Conservation (phyloP, 2,329 filamentous ascomycete genomes). For the Colletotrichum liaoningense region DNA sequence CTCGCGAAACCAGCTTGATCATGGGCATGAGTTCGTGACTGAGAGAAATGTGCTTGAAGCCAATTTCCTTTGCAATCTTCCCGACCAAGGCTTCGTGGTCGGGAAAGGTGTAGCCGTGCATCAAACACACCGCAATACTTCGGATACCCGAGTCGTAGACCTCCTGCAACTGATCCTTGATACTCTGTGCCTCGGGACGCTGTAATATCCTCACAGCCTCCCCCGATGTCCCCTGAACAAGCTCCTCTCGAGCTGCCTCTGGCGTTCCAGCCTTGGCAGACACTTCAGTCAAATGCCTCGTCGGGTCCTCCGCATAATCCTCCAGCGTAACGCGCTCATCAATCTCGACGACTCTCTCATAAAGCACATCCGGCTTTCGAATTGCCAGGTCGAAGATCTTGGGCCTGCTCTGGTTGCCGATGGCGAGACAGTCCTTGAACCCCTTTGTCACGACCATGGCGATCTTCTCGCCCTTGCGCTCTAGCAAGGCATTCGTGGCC, state of each 20-base stretch:
- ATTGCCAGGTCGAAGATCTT: constrained; percentile 94
- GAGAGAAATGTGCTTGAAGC: constrained; percentile 84
- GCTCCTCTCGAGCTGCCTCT: constrained; percentile 62
- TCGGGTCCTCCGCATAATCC: constrained; percentile 90
- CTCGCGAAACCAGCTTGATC: constrained; percentile 83
- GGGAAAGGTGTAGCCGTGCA: constrained; percentile 93
- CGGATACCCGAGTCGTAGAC: constrained; percentile 77
- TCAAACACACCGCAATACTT: constrained; percentile 89
- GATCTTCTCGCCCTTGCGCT: constrained; percentile 90
- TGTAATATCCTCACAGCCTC: constrained; percentile 76
- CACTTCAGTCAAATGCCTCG: constrained; percentile 66
- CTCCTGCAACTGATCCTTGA: constrained; percentile 66
- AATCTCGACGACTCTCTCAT: constrained; percentile 87
- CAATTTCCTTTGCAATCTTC: constrained; percentile 80
- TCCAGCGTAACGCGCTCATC: constrained; percentile 92
- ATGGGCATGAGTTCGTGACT: constrained; percentile 85
- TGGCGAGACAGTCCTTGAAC: constrained; percentile 87
- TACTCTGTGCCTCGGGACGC: constrained; percentile 60
- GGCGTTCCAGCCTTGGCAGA: constrained; percentile 62
- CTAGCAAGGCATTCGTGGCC: constrained; percentile 90
- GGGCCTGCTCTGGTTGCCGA: constrained; percentile 90
- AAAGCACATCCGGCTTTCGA: constrained; percentile 86
- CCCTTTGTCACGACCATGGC: constrained; percentile 89
- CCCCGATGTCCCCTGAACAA: constrained; percentile 75
- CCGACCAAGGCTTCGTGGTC: constrained; percentile 86